Evolutionary conservation across 768 basidiomycete genomes (phyloP), one percentile per base, ranked within the genome.

Genomic region (Kwoniella shandongensis): DNA sequence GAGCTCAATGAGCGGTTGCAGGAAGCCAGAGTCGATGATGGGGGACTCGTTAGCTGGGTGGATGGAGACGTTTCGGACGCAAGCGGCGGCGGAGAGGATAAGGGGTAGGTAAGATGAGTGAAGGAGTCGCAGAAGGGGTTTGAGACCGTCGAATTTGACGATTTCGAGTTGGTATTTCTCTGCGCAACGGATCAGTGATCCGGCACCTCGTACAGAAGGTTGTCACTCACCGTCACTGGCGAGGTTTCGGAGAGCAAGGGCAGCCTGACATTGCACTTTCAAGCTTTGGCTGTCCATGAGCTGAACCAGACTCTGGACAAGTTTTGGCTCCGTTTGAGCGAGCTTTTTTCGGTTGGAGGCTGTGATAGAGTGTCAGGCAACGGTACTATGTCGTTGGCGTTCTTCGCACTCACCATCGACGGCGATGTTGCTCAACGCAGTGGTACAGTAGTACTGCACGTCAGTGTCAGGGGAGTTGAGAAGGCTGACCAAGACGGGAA

Each of bases 111-210:
- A 99, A 2, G 93, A 89, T 1, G 94, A 98, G 75, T 93, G 91
- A 26, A 99, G 82, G 27, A 99, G 87, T 45, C 96, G 90, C 40
- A 98, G 84, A 32, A 99, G 83, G 5, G 94, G 87, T 50, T 87
- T 84, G 17, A 99, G 83, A 44, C 96, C 96, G 59, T 94, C 90
- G 32, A 89, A 86, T 76, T 91, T 92, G 71, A 99, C 96, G 52
- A 99, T 98, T 76, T 99, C 96, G 48, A 98, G 81, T 69, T 98
- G 96, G 76, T 98, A 99, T 79, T 96, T 97, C 79, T 98, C 93
- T 97, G 75, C 26, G 4, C 45, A 52, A 23, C 8, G 29, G 1
- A 32, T 55, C 26, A 25, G 42, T 44, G 7, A 54, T 32, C 20
- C 49, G 13, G 40, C 25, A 30, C 41, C n/a, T 26, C 44, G 20